Conservation (phyloP, 2,329 filamentous ascomycete species). For the Phaeoacremonium minimum region DNA sequence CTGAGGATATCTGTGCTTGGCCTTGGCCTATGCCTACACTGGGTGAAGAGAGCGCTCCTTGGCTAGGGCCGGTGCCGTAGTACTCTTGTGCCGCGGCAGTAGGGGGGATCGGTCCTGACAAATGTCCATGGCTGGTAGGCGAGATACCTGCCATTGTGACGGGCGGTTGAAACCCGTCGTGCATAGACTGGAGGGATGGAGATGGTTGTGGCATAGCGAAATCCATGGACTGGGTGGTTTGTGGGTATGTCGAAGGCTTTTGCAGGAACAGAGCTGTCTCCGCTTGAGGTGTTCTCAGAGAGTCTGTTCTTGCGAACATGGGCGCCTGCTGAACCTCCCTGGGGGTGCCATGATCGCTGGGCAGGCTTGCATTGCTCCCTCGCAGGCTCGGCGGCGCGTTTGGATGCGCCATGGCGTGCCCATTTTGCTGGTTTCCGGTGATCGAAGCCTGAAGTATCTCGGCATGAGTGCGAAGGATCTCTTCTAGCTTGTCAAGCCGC, state of each 20-base stretch:
- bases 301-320: slow-evolving; percentile 46
- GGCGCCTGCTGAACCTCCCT: slow-evolving; percentile 33
- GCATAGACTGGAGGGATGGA: slow-evolving; percentile 40
- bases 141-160: slow-evolving; percentile 34
- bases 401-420: slow-evolving; percentile 16
- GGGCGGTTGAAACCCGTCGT: slow-evolving; percentile 44
- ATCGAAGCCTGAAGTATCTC: slow-evolving; percentile 61
- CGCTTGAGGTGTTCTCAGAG: slow-evolving; percentile 47
- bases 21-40: slow-evolving; percentile 47
- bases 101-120: slow-evolving; percentile 26
- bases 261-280: slow-evolving; percentile 59
- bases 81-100: slow-evolving; percentile 43
- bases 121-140: slow-evolving; percentile 26
- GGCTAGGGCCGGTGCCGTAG: slow-evolving; percentile 30
- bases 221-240: slow-evolving; percentile 42
- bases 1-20: slow-evolving; percentile 42
- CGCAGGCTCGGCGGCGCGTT: slow-evolving; percentile 35
- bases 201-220: slow-evolving; percentile 42
- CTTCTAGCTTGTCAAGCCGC: slow-evolving; percentile 65
- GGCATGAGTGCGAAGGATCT: slow-evolving; percentile 60
- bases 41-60: slow-evolving; percentile 50
- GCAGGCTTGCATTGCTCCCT: slow-evolving; percentile 44
- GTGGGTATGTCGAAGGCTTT: slow-evolving; percentile 47
- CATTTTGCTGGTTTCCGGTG: slow-evolving; percentile 25
- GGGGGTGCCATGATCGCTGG: slow-evolving; percentile 54